These are phyloP conservation scores for Helicocarpus griseus DNA, from an alignment of 2,329 filamentous ascomycete genomes.

Conservation along the genomic window DNA sequence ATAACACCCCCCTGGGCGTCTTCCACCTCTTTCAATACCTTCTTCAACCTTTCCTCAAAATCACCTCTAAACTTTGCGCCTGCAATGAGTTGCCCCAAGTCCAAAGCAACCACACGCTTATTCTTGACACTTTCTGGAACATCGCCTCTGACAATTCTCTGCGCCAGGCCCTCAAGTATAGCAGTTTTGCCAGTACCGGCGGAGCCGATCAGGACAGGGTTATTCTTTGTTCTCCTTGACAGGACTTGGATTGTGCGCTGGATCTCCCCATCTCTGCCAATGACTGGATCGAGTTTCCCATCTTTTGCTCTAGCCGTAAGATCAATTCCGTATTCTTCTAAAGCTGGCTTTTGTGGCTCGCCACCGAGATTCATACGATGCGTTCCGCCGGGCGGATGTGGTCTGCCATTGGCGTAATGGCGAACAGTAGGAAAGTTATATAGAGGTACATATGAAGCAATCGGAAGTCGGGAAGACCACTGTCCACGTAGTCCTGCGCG, in stretches of 20 bases:
- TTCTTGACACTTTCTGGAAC: conserved; percentile 95
- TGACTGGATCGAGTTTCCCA: conserved; percentile 91
- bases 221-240: conserved; percentile 88
- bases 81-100: conserved; percentile 86
- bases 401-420: conserved; percentile 51
- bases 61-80: conserved; percentile 93
- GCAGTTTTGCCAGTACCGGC: conserved; percentile 92
- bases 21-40: conserved; percentile 82
- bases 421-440: conserved; percentile 17
- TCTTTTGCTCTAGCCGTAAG: conserved; percentile 74
- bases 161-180: conserved; percentile 78
- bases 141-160: conserved; percentile 82
- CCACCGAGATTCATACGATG: conserved; percentile 85
- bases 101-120: conserved; percentile 77
- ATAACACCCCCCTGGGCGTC: conserved; percentile 84
- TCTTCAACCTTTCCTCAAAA: conserved; percentile 89
- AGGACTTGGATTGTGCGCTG: conserved; percentile 90
- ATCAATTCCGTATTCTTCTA: conserved; percentile 87
- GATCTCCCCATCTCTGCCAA: conserved; percentile 84
- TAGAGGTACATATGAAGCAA: background rate
- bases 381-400: conserved; percentile 82
- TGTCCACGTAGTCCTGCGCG: conserved; percentile 1
- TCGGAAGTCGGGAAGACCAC: background rate
- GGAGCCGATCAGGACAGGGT: conserved; percentile 84
- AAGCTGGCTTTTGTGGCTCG: conserved; percentile 67